These are phyloP conservation scores for Pestalotiopsis sp. DNA, from an alignment of 2,329 filamentous ascomycete genomes.

Conservation along the genomic window DNA sequence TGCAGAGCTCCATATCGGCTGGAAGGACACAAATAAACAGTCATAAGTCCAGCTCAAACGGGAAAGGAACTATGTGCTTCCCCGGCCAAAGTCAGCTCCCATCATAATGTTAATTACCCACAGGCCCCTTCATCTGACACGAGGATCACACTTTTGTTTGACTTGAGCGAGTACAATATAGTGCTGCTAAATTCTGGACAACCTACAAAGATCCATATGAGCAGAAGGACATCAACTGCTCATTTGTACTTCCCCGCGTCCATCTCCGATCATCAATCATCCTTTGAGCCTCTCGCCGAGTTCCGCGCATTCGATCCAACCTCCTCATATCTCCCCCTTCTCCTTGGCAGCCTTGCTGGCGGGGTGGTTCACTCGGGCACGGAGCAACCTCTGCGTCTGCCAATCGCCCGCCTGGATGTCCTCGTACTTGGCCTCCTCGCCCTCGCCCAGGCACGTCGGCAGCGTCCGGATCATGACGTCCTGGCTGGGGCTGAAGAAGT, in stretches of 20 bases:
- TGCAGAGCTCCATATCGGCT: background rate
- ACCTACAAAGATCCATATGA: no score
- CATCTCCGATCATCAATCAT: no score
- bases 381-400: conserved; percentile 16
- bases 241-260: no score
- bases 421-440: conserved; percentile 15
- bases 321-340: conserved; percentile 15
- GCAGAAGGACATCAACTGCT: no score
- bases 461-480: conserved; percentile 40
- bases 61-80: background rate
- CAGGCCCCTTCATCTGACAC: background rate
- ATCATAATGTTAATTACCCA: background rate
- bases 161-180: no score
- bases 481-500: conserved; percentile 50
- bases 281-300: no score
- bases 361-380: conserved; percentile 16
- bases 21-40: background rate
- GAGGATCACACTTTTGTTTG: no score
- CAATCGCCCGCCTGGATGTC: conserved; percentile 15
- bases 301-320: background rate
- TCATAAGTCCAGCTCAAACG: background rate
- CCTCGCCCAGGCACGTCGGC: conserved; percentile 14
- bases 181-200: no score
- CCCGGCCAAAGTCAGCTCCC: background rate
- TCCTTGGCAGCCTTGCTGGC: conserved; percentile 16